Evolutionary conservation across 2,329 filamentous ascomycete species (phyloP).

Genomic region (Chalara sp.): DNA sequence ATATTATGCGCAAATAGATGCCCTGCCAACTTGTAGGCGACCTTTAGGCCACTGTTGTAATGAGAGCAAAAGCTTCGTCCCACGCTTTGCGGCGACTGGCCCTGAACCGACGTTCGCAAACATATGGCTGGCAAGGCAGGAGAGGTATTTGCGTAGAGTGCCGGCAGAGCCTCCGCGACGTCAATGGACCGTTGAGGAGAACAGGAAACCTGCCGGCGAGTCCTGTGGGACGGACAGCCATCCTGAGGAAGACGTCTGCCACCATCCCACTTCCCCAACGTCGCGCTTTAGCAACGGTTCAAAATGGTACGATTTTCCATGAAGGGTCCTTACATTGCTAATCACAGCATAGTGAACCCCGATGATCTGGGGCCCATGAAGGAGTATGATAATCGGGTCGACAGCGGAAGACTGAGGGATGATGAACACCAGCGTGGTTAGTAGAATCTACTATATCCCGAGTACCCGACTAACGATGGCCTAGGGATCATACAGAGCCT

Average conservation of each 20-base stretch:
- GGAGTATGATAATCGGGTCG: conserved; percentile 82
- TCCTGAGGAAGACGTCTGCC: conserved; percentile 17
- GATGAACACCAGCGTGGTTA: conserved; percentile 86
- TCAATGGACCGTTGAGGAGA: background rate
- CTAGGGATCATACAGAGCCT: conserved; percentile 81
- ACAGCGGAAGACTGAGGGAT: conserved; percentile 66
- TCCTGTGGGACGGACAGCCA: conserved; percentile 22
- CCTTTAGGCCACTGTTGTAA: too few relatives aligned
- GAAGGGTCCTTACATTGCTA: too few relatives aligned
- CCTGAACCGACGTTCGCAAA: background rate
- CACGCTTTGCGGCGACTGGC: conserved; percentile 5
- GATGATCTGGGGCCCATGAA: conserved; percentile 60
- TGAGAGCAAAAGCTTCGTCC: background rate
- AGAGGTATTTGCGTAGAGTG: conserved; percentile 5
- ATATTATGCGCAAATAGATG: too few relatives aligned
- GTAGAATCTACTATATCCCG: conserved; percentile 12
- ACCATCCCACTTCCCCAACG: too few relatives aligned
- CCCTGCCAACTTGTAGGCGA: too few relatives aligned
- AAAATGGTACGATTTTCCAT: conserved; percentile 16
- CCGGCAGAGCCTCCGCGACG: conserved; percentile 1
- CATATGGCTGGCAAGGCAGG: background rate
- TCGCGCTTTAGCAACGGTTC: conserved; percentile 17
- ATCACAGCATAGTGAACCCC: too few relatives aligned
- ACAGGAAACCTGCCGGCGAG: conserved; percentile 5
- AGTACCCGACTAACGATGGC: conserved; percentile 8